A percentile compares a stretch with the other conserved stretches of the same genome.
Conservation (phyloP, 768 basidiomycete genomes). For the Hygrocybe coccinea region DNA sequence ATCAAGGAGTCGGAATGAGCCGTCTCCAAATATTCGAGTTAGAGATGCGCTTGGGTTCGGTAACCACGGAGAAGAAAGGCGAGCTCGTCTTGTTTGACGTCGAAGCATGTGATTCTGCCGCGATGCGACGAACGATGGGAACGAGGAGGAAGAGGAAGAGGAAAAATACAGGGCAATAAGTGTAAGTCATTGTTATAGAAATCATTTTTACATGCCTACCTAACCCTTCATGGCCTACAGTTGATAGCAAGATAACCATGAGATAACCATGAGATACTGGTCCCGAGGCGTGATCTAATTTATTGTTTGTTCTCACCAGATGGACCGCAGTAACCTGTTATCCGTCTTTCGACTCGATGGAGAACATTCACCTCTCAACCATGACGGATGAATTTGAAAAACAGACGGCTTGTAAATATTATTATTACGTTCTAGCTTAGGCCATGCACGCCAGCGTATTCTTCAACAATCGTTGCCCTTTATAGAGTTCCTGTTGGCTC, state of each 20-base stretch:
- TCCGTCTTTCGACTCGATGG: too few species aligned
- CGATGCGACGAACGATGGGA: not conserved
- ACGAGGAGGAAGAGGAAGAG: not conserved
- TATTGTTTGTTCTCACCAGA: too few species aligned
- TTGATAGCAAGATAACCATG: not conserved
- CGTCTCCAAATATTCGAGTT: not conserved
- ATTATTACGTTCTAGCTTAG: too few species aligned
- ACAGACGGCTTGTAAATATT: too few species aligned
- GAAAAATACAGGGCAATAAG: not conserved
- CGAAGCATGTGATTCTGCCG: not conserved
- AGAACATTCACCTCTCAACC: too few species aligned
- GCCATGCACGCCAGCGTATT: too few species aligned
- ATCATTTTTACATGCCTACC: too few species aligned
- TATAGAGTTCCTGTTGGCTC: too few species aligned
- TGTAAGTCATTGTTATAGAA: not conserved
- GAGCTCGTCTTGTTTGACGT: not conserved
- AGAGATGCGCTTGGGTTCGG: not conserved
- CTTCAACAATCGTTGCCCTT: too few species aligned
- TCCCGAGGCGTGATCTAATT: not conserved
- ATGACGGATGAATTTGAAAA: too few species aligned
- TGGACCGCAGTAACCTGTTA: too few species aligned
- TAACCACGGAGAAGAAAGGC: not conserved
- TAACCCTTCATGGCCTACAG: not conserved
- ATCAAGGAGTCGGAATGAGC: not conserved
- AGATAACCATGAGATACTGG: not conserved